These are phyloP conservation scores for Petrea volubilis DNA, from an alignment of 257 asterid species.

Conservation along the genomic window DNA sequence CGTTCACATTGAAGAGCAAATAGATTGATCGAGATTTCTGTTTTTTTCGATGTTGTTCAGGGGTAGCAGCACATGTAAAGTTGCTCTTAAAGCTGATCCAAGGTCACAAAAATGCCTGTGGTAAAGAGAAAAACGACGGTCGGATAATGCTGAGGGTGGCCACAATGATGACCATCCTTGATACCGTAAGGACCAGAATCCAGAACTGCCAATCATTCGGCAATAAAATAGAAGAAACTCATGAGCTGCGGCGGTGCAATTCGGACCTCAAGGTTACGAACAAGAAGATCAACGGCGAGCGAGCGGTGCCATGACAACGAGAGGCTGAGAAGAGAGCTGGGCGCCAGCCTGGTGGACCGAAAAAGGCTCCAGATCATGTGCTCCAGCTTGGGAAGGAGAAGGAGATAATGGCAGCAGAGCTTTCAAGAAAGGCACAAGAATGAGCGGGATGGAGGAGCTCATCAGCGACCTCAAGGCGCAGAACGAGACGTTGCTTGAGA, in stretches of 20 bases:
- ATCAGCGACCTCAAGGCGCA: constrained; percentile 50
- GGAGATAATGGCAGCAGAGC: constrained; percentile 71
- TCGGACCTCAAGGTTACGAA: constrained; percentile 38
- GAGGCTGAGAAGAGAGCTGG: constrained; percentile 50
- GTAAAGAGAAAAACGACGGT: constrained; percentile 53
- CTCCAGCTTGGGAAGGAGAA: constrained; percentile 69
- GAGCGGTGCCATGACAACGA: constrained; percentile 44
- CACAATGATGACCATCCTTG: constrained; percentile 81
- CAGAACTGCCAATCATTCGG: constrained; percentile 72
- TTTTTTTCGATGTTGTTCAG: constrained; percentile 31
- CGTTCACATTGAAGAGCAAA: not conserved
- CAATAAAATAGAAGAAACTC: constrained; percentile 27
- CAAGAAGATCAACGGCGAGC: constrained; percentile 23
- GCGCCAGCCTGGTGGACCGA: constrained; percentile 51
- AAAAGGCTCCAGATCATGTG: constrained; percentile 72
- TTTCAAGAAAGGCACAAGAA: constrained; percentile 54
- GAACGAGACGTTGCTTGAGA: constrained; percentile 43
- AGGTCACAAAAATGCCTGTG: constrained; percentile 71
- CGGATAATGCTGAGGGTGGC: constrained; percentile 86
- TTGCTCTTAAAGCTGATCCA: constrained; percentile 65
- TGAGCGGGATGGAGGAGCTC: constrained; percentile 58
- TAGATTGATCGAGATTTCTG: not conserved
- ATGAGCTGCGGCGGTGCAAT: constrained; percentile 43
- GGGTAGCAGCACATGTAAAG: constrained; percentile 70
- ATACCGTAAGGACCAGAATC: constrained; percentile 53